Percentiles rank a stretch among this genome's conserved stretches.
Evolutionary conservation across 106 monocot genomes (phyloP).

Genomic region (Dendrobium chrysotoxum): DNA sequence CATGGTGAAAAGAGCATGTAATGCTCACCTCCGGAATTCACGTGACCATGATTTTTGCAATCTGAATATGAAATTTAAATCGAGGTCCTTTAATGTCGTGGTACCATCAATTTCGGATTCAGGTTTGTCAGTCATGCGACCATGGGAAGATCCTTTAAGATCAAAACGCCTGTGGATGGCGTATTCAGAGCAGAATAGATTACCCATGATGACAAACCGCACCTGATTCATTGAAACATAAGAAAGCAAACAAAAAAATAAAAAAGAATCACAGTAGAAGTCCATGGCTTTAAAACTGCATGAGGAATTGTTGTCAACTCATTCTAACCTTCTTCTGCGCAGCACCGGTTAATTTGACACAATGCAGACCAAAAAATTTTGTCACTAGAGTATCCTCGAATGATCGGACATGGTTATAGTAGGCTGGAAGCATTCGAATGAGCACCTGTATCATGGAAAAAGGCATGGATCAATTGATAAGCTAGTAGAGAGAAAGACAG

Average conservation of each 20-base stretch:
- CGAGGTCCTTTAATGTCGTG: slow-evolving; percentile 35
- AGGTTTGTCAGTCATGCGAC: slow-evolving; percentile 34
- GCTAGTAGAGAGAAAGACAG: background rate
- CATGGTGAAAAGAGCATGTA: too few relatives aligned
- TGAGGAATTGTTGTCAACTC: background rate
- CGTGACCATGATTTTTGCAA: slow-evolving; percentile 25
- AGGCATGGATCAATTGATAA: background rate
- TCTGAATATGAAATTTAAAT: slow-evolving; percentile 32
- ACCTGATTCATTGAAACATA: slow-evolving; percentile 21
- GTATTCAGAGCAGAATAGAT: slow-evolving; percentile 30
- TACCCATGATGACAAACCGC: slow-evolving; percentile 38
- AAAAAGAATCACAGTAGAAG: background rate
- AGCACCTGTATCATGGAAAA: slow-evolving; percentile 33
- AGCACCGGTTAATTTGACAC: slow-evolving; percentile 56
- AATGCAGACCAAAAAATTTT: slow-evolving; percentile 63
- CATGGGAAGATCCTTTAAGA: slow-evolving; percentile 28
- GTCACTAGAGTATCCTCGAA: slow-evolving; percentile 59
- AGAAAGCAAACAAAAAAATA: background rate
- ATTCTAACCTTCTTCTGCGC: slow-evolving; percentile 58
- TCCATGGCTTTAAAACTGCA: background rate
- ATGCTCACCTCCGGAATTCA: slow-evolving; percentile 26
- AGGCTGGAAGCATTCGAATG: slow-evolving; percentile 65
- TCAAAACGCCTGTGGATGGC: slow-evolving; percentile 31
- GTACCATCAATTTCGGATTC: slow-evolving; percentile 31
- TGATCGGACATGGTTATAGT: slow-evolving; percentile 71